Conservation (phyloP, 2,329 filamentous ascomycete species). For the Venturia nashicola region DNA sequence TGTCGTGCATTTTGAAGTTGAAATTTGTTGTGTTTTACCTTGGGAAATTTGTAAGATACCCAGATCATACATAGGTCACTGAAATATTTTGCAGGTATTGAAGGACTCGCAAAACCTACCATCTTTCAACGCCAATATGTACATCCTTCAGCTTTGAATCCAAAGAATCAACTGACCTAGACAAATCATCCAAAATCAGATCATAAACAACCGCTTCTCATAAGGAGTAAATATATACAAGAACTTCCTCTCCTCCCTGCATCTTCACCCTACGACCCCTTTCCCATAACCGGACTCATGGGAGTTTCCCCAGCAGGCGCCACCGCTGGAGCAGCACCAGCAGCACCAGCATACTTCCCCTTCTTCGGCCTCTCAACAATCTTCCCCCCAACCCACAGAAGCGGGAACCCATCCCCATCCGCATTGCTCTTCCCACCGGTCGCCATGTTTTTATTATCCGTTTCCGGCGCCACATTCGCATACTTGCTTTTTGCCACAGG, state of each 20-base stretch:
- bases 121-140: no score
- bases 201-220: background rate
- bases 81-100: no score
- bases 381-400: background rate
- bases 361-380: background rate
- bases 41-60: no score
- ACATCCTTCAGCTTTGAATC: no score
- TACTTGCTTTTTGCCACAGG: background rate
- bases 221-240: background rate
- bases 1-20: no score
- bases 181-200: no score
- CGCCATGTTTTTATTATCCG: constrained; percentile 3
- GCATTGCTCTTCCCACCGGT: background rate
- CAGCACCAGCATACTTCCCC: background rate
- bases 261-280: background rate
- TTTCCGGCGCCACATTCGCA: background rate
- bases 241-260: background rate
- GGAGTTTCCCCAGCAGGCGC: background rate
- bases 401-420: background rate
- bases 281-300: background rate
- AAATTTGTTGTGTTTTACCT: no score
- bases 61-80: no score
- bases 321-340: background rate
- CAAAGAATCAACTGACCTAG: no score
- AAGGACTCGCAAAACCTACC: no score